A percentile compares a stretch with the other conserved stretches of the same genome.
These are phyloP conservation scores for Sporobolomyces roseus DNA, from an alignment of 768 basidiomycete species.

Conservation along the genomic window DNA sequence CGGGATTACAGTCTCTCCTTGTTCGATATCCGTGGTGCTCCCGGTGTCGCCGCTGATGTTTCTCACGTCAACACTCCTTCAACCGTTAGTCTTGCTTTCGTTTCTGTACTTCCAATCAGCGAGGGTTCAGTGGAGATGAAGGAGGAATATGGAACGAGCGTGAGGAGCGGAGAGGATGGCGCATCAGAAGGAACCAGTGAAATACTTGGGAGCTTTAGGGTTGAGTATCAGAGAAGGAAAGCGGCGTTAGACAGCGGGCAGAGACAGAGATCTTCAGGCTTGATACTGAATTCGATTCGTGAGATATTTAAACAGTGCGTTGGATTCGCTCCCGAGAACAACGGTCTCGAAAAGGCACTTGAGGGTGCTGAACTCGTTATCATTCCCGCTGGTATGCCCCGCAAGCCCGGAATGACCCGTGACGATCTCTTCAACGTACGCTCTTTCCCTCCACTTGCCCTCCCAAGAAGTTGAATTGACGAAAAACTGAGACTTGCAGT, in stretches of 20 bases:
- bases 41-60: constrained; percentile 95
- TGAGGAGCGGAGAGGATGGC: no score
- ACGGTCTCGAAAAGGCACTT: constrained; percentile 83
- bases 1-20: constrained; percentile 52
- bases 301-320: no score
- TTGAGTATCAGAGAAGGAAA: no score
- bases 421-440: constrained; percentile 89
- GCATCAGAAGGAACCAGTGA: no score
- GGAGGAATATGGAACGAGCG: no score
- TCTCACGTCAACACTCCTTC: constrained; percentile 85
- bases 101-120: no score
- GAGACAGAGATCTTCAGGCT: no score
- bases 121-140: no score
- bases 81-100: constrained; percentile 56
- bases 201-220: no score
- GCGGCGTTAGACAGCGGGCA: no score
- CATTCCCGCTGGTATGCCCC: constrained; percentile 97
- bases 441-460: background rate
- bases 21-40: constrained; percentile 92
- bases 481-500: constrained; percentile 53
- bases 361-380: constrained; percentile 87
- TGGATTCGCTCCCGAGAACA: constrained; percentile 53
- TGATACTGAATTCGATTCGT: no score
- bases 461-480: constrained; percentile 1
- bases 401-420: constrained; percentile 83